Evolutionary conservation across 345 rosid genomes (phyloP).

Genomic region (Combretum micranthum): DNA sequence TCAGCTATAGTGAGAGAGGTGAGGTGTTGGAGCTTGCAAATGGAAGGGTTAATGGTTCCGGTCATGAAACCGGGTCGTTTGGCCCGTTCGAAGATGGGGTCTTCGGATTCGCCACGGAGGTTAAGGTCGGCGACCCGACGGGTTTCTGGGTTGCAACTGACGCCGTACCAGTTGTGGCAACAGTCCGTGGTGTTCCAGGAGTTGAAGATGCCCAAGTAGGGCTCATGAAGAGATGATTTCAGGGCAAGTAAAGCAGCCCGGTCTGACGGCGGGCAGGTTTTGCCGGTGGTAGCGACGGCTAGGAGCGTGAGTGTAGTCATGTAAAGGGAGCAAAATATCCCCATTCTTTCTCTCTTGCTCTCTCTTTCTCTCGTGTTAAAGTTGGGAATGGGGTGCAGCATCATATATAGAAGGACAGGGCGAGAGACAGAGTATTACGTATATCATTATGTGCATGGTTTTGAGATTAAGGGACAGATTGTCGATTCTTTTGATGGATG

Average conservation of each 20-base stretch:
- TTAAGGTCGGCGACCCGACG: slow-evolving; percentile 29
- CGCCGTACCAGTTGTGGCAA: slow-evolving; percentile 39
- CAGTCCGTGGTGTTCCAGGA: slow-evolving; percentile 36
- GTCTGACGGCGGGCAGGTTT: slow-evolving; percentile 31
- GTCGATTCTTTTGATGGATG: too few relatives aligned
- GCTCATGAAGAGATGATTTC: slow-evolving; percentile 29
- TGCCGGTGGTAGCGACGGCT: slow-evolving; percentile 12
- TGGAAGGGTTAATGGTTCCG: slow-evolving; percentile 52
- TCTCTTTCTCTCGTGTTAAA: background rate
- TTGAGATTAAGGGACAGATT: too few relatives aligned
- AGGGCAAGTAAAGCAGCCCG: slow-evolving; percentile 21
- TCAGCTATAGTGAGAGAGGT: slow-evolving; percentile 69
- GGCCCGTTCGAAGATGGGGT: slow-evolving; percentile 63
- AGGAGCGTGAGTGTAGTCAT: background rate
- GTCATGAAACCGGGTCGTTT: slow-evolving; percentile 72
- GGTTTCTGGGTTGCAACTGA: slow-evolving; percentile 34
- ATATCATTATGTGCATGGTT: too few relatives aligned
- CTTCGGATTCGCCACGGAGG: slow-evolving; percentile 81
- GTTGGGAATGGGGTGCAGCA: too few relatives aligned
- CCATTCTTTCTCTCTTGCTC: background rate
- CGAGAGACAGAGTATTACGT: too few relatives aligned
- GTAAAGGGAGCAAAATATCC: background rate
- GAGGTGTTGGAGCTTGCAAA: slow-evolving; percentile 58
- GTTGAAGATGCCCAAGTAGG: slow-evolving; percentile 30
- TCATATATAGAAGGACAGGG: too few relatives aligned